Base-by-base conservation (phyloP, 441 rosid species). In the Brassica hybrid region DNA sequence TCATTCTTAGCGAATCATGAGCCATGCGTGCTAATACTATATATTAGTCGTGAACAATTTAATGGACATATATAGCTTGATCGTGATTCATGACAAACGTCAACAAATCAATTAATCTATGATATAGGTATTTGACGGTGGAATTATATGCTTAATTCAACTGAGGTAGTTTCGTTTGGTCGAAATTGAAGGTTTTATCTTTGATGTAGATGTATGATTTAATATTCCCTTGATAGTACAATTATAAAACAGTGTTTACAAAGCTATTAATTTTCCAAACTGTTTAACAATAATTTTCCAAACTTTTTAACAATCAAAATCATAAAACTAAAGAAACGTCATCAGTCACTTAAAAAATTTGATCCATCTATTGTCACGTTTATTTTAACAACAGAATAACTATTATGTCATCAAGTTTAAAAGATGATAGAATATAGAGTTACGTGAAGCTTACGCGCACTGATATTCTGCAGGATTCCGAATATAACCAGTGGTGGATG, bases 51-150 rank as follows among this genome's bases (percentile, higher is more conserved):
- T 56, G 54, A 18, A 7, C 54, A 70, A 69, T 14, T 34, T 27
- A 12, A 34, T 34, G 18, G 34, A 34, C 64, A n/a, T n/a, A 25
- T 23, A 14, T n/a, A n/a, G n/a, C n/a, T n/a, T n/a, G n/a, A n/a
- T n/a, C 71, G 14, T 67, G 71, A 48, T 25, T 25, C 43, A 25
- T 67, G 38, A 67, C 41, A 67, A 7, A 48, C 59, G 34, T 59
- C 64, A 8, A 43, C 30, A 25, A 23, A 48, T n/a, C 18, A 23
- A 45, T 5, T 67, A 45, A 43, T 23, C 7, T 23, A 45, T 45
- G 58, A 48, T 48, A 25, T 30, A 6, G 2, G 30, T 2, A 57
- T 3, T 48, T 48, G 43, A 25, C 71, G 60, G 60, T 67, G 59
- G 12, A 45, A n/a, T 21, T 23, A 23, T 11, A 59, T 59, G 23